Conservation (phyloP, 2,329 filamentous ascomycete species). For the Geosmithia putterillii region DNA sequence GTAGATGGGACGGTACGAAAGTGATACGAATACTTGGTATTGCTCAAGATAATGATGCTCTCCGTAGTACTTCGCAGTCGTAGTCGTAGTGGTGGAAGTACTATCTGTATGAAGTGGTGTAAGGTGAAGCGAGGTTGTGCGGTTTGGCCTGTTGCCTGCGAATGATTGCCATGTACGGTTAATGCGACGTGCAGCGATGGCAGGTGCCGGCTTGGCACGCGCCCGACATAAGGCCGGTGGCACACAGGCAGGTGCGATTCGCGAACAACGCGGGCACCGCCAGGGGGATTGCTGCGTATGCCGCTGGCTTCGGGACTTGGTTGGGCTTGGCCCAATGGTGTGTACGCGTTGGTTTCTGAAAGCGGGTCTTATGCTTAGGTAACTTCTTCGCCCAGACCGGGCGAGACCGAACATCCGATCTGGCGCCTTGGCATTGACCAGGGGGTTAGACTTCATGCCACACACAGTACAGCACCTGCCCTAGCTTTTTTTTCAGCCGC, state of each 20-base stretch:
- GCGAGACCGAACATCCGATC: slow-evolving; percentile 3
- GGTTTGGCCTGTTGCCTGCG: too few species aligned
- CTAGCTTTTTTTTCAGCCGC: background rate
- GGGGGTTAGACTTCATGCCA: background rate
- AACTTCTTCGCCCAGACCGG: slow-evolving; percentile 1
- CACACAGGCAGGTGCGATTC: background rate
- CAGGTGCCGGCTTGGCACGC: background rate
- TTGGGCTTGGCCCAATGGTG: background rate
- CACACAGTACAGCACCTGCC: background rate
- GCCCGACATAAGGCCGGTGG: background rate
- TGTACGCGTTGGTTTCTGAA: too few species aligned
- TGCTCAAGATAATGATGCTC: too few species aligned
- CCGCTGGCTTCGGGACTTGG: background rate
- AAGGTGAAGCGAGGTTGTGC: too few species aligned
- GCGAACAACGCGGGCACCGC: background rate
- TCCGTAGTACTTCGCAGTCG: too few species aligned
- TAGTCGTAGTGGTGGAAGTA: too few species aligned
- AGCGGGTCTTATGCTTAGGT: background rate
- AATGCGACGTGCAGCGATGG: background rate
- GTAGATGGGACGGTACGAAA: too few species aligned
- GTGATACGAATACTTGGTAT: too few species aligned
- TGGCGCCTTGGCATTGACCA: background rate
- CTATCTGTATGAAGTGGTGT: too few species aligned
- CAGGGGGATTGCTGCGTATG: background rate
- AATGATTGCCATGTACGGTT: background rate